Percentiles rank a stretch among this genome's conserved stretches.
These are phyloP conservation scores for Cymbidium sinense DNA, from an alignment of 106 monocot species.

Conservation along the genomic window DNA sequence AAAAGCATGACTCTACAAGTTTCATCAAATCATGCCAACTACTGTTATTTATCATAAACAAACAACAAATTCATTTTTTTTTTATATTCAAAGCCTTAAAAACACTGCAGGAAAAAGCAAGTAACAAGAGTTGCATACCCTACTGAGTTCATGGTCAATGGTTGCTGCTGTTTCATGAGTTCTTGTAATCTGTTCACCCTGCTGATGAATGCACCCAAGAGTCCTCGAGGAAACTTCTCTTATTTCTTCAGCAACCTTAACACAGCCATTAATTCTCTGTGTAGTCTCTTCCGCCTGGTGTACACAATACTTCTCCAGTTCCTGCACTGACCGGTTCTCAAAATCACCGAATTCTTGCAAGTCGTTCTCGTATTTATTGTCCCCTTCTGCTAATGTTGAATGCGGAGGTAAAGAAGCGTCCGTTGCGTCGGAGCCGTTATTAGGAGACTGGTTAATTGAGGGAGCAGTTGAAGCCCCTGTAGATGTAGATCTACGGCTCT, in stretches of 20 bases:
- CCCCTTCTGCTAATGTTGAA: slow-evolving; percentile 5
- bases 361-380: slow-evolving; percentile 43
- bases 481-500: slow-evolving; percentile 5
- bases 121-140: slow-evolving; percentile 28
- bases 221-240: slow-evolving; percentile 56
- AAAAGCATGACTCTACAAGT: too few relatives aligned
- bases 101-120: background rate
- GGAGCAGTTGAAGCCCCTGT: slow-evolving; percentile 30
- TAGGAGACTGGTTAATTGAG: background rate
- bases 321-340: slow-evolving; percentile 61
- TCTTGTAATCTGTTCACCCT: slow-evolving; percentile 60
- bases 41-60: too few relatives aligned
- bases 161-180: slow-evolving; percentile 43
- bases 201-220: slow-evolving; percentile 61
- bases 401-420: slow-evolving; percentile 11
- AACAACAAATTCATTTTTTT: too few relatives aligned
- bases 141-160: slow-evolving; percentile 64
- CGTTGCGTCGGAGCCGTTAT: slow-evolving; percentile 12
- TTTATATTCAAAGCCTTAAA: too few relatives aligned
- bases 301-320: slow-evolving; percentile 53
- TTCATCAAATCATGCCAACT: too few relatives aligned
- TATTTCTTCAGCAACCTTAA: slow-evolving; percentile 73
- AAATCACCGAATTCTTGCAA: slow-evolving; percentile 49
- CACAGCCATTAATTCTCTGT: slow-evolving; percentile 35
- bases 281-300: slow-evolving; percentile 66